Evolutionary conservation across 2,329 filamentous ascomycete genomes (phyloP), one percentile per base, ranked within the genome.

Genomic region (Parascedosporium putredinis): DNA sequence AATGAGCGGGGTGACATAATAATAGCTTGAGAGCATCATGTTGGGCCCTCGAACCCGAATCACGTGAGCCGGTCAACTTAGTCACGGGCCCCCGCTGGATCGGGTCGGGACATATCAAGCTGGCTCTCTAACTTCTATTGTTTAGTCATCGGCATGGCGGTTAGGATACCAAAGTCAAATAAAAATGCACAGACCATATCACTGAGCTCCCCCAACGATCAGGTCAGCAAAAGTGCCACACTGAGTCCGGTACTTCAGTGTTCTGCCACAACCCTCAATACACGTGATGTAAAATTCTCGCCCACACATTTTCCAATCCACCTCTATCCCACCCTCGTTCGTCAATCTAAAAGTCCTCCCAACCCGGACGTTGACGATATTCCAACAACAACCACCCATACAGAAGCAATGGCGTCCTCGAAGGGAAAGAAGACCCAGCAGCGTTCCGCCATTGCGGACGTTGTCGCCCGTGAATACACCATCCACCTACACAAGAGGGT

Each of bases 401-500:
- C 31, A 20, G 24, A 29, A 45, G 67, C 67, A 65, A 71, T 69
- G 67, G 68, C 67, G 63, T 65, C 67, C 59, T 62, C 55, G 46
- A 62, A 62, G 57, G 54, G 52, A 57, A 60, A 66, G 64, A 84
- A 82, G 75, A 86, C 85, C 76, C 55, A 64, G 55, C 71, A 73
- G 66, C 88, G 90, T 71, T 95, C 88, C 74, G 94, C 94, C 78
- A 95, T 98, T 74, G 84, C 88, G 75, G 91, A 98, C 76, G 94
- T 98, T 70, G 91, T 98, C 73, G 85, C 93, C 67, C 88, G 93
- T 82, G 94, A 98, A 81, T 98, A 98, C 84, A 98, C 93, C 75
- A 97, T 98, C 79, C 91, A 98, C 83, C 79, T 98, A 66, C 93
- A 98, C 88, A 97, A 95, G 87, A 86, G 91, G 59, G 66, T 69